Evolutionary conservation across 805 yeast genomes (phyloP), one percentile per base, ranked within the genome.

Genomic region (Candida insectalens): DNA sequence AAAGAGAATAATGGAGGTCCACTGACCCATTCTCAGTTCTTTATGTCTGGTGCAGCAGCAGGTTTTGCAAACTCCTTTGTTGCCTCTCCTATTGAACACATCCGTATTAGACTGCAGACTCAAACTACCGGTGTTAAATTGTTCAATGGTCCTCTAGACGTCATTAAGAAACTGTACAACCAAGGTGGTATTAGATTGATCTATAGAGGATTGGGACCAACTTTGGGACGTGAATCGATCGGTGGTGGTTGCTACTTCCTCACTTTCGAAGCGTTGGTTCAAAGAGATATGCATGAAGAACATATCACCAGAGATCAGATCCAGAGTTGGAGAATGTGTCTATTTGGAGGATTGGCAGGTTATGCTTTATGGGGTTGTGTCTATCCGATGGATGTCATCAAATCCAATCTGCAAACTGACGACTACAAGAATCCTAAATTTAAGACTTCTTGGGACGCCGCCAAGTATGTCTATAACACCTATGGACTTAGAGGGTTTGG

Each of bases 41-140:
- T 85, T 59, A 45, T 67, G 14, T 74, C 94, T 50, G 98, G 98
- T 46, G 73, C 78, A 4, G 83, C 81, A n/a, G 96, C 95, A 25
- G 98, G 98, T 18, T 57, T 85, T 34, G 87, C 94, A 20, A 89
- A 88, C 61, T 82, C 94, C 2, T 71, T 88, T 34, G 55, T 89
- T 44, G 95, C 96, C 1, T 70, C 89, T 10, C 98, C 98, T 3
- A 89, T 92, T 42, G 98, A 92, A 56, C 97, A 87, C 52, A 71
- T 92, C 39, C 78, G 99, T 63, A 88, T 92, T 46, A 71, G 96
- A 45, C 69, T 94, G 42, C 99, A 92, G 59, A 85, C 95, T 3
- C 94, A 84, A 56, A 78, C 83, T 7, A 47, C 59, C 2, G 67
- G 66, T 2, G 63, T 67, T 1, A 65, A 64, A 42, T 50, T 51